These are phyloP conservation scores for Penicillium fimorum DNA, from an alignment of 495 filamentous ascomycete genomes.

Conservation along the genomic window DNA sequence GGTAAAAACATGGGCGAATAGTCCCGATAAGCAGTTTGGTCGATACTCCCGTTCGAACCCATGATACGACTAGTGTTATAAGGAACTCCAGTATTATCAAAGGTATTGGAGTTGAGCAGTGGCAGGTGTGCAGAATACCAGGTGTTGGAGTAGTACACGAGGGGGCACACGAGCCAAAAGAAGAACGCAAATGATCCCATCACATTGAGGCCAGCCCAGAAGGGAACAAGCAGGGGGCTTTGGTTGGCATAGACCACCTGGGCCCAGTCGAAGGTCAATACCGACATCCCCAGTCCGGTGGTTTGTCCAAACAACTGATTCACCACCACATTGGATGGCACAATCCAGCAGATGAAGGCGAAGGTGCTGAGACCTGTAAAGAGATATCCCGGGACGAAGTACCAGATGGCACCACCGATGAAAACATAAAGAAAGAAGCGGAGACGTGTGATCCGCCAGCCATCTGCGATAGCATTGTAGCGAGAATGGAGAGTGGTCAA, in stretches of 20 bases:
- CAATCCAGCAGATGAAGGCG: conserved; percentile 88
- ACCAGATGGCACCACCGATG: conserved; percentile 64
- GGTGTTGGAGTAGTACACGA: conserved; percentile 66
- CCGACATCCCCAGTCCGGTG: conserved; percentile 73
- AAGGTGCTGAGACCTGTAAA: conserved; percentile 89
- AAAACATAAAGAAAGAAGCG: conserved; percentile 80
- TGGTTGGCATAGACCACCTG: conserved; percentile 85
- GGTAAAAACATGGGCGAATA: conserved; percentile 53
- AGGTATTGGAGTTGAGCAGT: conserved; percentile 47
- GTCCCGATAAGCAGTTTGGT: conserved; percentile 38
- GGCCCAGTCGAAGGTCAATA: conserved; percentile 90
- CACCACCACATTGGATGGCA: conserved; percentile 65
- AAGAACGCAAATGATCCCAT: conserved; percentile 79
- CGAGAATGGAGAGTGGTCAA: conserved; percentile 83
- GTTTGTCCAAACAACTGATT: conserved; percentile 68
- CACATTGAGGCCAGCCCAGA: conserved; percentile 90
- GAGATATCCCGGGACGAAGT: conserved; percentile 82
- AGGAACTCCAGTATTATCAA: conserved; percentile 42
- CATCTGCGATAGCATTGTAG: conserved; percentile 75
- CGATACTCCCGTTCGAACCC: conserved; percentile 37
- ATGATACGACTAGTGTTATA: conserved; percentile 49
- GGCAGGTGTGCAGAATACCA: conserved; percentile 60
- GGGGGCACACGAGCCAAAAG: conserved; percentile 85
- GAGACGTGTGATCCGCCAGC: conserved; percentile 78
- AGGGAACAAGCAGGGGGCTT: conserved; percentile 81